Base-by-base conservation (phyloP, 139 green algal species). In the Chlorella sp. region DNA sequence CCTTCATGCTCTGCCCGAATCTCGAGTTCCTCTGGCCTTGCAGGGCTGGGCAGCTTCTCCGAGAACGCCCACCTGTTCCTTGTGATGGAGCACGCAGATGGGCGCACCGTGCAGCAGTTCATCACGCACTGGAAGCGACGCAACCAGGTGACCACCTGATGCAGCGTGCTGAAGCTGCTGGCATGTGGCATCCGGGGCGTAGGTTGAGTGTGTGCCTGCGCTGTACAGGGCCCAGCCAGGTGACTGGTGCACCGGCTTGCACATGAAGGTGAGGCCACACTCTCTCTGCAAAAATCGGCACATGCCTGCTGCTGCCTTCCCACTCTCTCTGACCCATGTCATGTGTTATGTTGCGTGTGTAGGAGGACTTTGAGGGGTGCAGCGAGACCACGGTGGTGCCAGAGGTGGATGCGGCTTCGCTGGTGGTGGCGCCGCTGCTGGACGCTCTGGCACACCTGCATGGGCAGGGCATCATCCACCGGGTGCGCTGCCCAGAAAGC, bases 391-490 rank as follows among this genome's bases (percentile, higher is more conserved):
- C 80, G 30, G 39, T 85, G 42, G 48, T 85, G 42, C 80, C 42
- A 21, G 86, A 90, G n/a, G 34, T n/a, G 15, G 86, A 86, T n/a
- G 53, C 42, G 0, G 86, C 61, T 1, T 24, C n/a, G 24, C 73
- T 81, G 16, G 57, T 90, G 21, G 64, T 90, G 86, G 48, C 75
- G 14, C 86, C 86, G 48, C 66, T 90, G 48, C 80, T 90, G 48
- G 61, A 86, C n/a, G 86, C 73, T 15, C 86, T 90, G 40, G 48
- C 2, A 22, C 42, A 36, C 80, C 80, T 85, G 30, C 80, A 85
- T 48, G 28, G 28, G 1, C 42, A 18, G 30, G 80, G 80, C 80
- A 85, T 85, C 15, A 42, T 66, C 28, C 80, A 85, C 80, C 28
- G 80, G 80, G 80, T 85, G 42, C 26, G 34, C 19, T 37, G 75